phyloP scores from a whole-genome alignment of 2,329 filamentous ascomycete species.

The Rosellinia necatrix region DNA sequence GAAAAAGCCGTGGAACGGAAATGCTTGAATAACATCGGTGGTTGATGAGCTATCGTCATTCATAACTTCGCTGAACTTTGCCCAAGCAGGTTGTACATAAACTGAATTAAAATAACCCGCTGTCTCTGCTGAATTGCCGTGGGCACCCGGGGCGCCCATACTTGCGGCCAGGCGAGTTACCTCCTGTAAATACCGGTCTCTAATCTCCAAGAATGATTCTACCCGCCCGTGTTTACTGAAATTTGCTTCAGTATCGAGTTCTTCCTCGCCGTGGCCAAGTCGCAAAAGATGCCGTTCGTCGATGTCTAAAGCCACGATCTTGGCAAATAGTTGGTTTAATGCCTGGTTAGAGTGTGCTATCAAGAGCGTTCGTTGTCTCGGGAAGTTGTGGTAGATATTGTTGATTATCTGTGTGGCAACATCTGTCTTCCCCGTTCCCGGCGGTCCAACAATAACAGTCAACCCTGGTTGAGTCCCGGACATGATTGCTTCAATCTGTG shows the following conservation, averaged over 20 bases:
- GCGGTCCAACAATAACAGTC: slow-evolving; percentile 91
- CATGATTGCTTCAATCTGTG: slow-evolving; percentile 89
- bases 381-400: slow-evolving; percentile 98
- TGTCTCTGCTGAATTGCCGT: slow-evolving; percentile 94
- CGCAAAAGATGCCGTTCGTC: slow-evolving; percentile 92
- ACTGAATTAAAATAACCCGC: slow-evolving; percentile 96
- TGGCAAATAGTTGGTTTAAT: slow-evolving; percentile 95
- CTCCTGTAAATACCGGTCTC: slow-evolving; percentile 76
- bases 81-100: slow-evolving; percentile 88
- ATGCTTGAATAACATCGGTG: slow-evolving; percentile 70
- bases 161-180: slow-evolving; percentile 85
- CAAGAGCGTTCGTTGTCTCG: slow-evolving; percentile 85
- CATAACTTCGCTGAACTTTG: slow-evolving; percentile 73
- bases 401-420: slow-evolving; percentile 98
- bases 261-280: slow-evolving; percentile 93
- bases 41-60: slow-evolving; percentile 60
- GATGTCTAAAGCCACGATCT: slow-evolving; percentile 95
- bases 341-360: slow-evolving; percentile 98
- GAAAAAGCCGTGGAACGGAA: slow-evolving; percentile 91
- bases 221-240: slow-evolving; percentile 96
- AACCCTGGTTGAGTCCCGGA: slow-evolving; percentile 94
- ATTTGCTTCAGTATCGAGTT: slow-evolving; percentile 80
- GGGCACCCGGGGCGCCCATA: slow-evolving; percentile 87
- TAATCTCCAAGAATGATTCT: slow-evolving; percentile 91
- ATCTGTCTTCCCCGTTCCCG: slow-evolving; percentile 98